Conservation (phyloP, 1,284 basidiomycete species). For the Limonomyces culmigenus region DNA sequence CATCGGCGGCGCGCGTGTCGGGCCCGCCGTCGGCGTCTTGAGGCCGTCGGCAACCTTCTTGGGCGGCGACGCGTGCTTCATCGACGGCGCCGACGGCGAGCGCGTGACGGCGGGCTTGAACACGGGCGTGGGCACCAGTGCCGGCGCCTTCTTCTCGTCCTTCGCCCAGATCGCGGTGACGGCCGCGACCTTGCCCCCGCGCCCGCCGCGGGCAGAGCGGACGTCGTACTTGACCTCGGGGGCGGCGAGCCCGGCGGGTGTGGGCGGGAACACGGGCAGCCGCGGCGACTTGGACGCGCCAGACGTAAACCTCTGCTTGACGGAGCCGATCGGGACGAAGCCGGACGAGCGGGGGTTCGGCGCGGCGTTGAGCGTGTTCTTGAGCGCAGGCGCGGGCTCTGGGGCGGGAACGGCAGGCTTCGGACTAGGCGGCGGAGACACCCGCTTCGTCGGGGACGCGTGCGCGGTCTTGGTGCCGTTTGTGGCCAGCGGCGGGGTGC, state of each 20-base stretch:
- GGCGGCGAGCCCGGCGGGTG: slow-evolving; percentile 13
- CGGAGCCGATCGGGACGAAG: slow-evolving; percentile 38
- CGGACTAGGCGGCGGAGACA: too few species aligned
- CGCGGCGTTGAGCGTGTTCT: not conserved
- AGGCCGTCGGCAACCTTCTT: not conserved
- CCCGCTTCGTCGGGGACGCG: too few species aligned
- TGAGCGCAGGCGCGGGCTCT: not conserved
- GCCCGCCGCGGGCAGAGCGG: slow-evolving; percentile 61
- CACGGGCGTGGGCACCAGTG: slow-evolving; percentile 5
- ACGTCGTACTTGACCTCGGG: slow-evolving; percentile 51
- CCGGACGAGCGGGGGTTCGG: slow-evolving; percentile 61
- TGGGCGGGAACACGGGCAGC: not conserved
- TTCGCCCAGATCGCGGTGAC: slow-evolving; percentile 61
- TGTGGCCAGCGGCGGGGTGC: not conserved
- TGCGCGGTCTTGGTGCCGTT: not conserved
- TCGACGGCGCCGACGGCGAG: too few species aligned
- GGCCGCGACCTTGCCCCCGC: slow-evolving; percentile 57
- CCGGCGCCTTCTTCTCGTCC: too few species aligned
- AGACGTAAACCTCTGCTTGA: not conserved
- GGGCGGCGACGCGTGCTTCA: too few species aligned
- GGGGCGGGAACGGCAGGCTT: not conserved
- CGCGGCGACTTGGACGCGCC: not conserved
- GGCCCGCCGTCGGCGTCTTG: not conserved
- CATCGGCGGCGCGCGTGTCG: not conserved
- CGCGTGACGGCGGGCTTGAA: too few species aligned